A percentile compares a stretch with the other conserved stretches of the same genome.
Conservation (phyloP, 2,329 filamentous ascomycete species). For the Trichoderma harzianum region DNA sequence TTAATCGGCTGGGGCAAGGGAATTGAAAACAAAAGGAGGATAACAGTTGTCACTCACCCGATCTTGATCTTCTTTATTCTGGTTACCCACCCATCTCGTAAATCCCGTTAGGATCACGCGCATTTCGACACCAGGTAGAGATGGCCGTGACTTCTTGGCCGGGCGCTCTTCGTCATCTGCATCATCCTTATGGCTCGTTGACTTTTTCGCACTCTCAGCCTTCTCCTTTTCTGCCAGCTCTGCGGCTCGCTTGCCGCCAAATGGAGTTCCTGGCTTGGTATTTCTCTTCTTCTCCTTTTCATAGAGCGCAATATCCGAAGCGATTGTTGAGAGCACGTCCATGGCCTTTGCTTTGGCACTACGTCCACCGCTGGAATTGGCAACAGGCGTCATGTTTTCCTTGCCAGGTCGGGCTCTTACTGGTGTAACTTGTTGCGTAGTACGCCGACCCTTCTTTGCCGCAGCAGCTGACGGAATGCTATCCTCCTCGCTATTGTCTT, state of each 20-base stretch:
- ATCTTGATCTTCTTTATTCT: constrained; percentile 73
- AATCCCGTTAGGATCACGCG: constrained; percentile 82
- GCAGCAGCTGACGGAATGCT: constrained; percentile 14
- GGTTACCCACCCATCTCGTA: constrained; percentile 72
- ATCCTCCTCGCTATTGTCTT: constrained; percentile 38
- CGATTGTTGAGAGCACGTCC: constrained; percentile 71
- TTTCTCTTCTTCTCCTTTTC: constrained; percentile 87
- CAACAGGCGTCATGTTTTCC: constrained; percentile 78
- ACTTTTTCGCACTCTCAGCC: constrained; percentile 21
- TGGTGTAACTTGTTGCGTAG: constrained; percentile 36
- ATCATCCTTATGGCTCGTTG: constrained; percentile 33
- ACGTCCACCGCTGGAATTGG: constrained; percentile 65
- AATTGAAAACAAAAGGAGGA: background rate
- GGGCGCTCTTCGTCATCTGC: constrained; percentile 44
- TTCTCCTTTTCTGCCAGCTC: constrained; percentile 55
- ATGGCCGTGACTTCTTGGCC: constrained; percentile 60
- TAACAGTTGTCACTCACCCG: constrained; percentile 57
- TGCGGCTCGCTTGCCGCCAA: constrained; percentile 62
- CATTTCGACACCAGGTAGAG: constrained; percentile 61
- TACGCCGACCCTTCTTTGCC: constrained; percentile 5
- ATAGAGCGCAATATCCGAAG: constrained; percentile 82
- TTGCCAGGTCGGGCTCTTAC: constrained; percentile 51
- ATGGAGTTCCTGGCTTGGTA: constrained; percentile 47
- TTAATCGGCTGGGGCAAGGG: background rate
- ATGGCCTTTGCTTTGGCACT: constrained; percentile 85